phyloP scores from a whole-genome alignment of 2,329 filamentous ascomycete genomes.

The Aspergillus sp. region DNA sequence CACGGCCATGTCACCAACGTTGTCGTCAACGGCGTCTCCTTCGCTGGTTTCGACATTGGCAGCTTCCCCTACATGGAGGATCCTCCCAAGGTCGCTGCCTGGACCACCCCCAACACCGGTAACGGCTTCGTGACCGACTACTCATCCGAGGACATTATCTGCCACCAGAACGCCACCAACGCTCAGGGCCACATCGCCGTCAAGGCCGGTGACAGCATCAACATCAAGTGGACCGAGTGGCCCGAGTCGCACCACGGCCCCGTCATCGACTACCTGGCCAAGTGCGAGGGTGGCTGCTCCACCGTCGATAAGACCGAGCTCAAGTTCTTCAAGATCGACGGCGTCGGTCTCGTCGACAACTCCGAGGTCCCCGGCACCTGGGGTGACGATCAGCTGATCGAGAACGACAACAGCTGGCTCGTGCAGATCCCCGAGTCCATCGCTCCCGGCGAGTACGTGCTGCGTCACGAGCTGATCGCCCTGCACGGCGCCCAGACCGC shows the following conservation, averaged over 20 bases:
- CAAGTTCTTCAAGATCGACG: slow-evolving; percentile 62
- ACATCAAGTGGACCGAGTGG: slow-evolving; percentile 63
- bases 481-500: slow-evolving; percentile 43
- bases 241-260: slow-evolving; percentile 61
- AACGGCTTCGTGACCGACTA: slow-evolving; percentile 51
- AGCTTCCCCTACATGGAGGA: slow-evolving; percentile 30
- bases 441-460: slow-evolving; percentile 49
- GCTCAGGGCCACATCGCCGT: slow-evolving; percentile 52
- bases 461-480: slow-evolving; percentile 54
- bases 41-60: slow-evolving; percentile 41
- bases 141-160: slow-evolving; percentile 54
- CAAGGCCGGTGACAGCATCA: slow-evolving; percentile 55
- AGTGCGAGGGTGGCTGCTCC: slow-evolving; percentile 54
- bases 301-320: slow-evolving; percentile 51
- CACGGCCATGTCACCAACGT: slow-evolving; percentile 38
- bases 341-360: slow-evolving; percentile 49
- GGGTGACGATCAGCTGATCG: slow-evolving; percentile 53
- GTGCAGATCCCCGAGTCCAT: slow-evolving; percentile 46
- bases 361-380: slow-evolving; percentile 47
- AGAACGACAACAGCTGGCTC: slow-evolving; percentile 48
- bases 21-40: slow-evolving; percentile 36
- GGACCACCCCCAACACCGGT: slow-evolving; percentile 53
- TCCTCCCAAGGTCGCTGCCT: slow-evolving; percentile 48
- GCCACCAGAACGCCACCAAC: slow-evolving; percentile 56
- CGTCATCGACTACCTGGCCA: slow-evolving; percentile 61